These are phyloP conservation scores for Pseudogymnoascus sp. DNA, from an alignment of 2,329 filamentous ascomycete genomes.

Conservation along the genomic window DNA sequence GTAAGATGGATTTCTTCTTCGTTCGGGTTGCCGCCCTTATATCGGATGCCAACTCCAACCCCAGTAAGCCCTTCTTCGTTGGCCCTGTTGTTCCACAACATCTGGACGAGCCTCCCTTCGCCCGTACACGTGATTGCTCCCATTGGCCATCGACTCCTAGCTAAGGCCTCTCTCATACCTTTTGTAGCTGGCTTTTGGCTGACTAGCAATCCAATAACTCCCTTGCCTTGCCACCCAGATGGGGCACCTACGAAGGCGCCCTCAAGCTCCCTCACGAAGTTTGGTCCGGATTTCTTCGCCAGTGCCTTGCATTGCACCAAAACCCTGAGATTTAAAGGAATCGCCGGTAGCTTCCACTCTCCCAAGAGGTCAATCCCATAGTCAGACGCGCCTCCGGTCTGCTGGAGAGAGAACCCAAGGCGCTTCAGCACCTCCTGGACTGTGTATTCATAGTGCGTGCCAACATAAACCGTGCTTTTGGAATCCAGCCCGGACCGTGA, in stretches of 20 bases:
- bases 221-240: conserved; percentile 56
- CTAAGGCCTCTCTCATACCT: conserved; percentile 67
- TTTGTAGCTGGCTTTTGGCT: conserved; percentile 63
- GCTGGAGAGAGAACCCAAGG: conserved; percentile 56
- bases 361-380: conserved; percentile 68
- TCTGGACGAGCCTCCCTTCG: conserved; percentile 53
- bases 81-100: conserved; percentile 64
- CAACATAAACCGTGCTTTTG: conserved; percentile 54
- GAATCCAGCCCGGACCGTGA: conserved; percentile 44
- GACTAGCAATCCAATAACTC: conserved; percentile 64
- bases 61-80: conserved; percentile 55
- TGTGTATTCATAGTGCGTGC: conserved; percentile 72
- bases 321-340: conserved; percentile 32
- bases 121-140: conserved; percentile 56
- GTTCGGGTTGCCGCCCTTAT: conserved; percentile 26
- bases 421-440: conserved; percentile 46
- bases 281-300: conserved; percentile 41
- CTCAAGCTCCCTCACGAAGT: conserved; percentile 64
- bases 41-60: conserved; percentile 42
- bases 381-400: conserved; percentile 60
- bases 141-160: conserved; percentile 60
- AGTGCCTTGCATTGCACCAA: conserved; percentile 64
- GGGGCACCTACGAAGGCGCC: conserved; percentile 71
- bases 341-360: conserved; percentile 52
- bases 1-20: conserved; percentile 41